Evolutionary conservation across 1,284 basidiomycete species (phyloP).

Genomic region (Rhodotorula sp.): DNA sequence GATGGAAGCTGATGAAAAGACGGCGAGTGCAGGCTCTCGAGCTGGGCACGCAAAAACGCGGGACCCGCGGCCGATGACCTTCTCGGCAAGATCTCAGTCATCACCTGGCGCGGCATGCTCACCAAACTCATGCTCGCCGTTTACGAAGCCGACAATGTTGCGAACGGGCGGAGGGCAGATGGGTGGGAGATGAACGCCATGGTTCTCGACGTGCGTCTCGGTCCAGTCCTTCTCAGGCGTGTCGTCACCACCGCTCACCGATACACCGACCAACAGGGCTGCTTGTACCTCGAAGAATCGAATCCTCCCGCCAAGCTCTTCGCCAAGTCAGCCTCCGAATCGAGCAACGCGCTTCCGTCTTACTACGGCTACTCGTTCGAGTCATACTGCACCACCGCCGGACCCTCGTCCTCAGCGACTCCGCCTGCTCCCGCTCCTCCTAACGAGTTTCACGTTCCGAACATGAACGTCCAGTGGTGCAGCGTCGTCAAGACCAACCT

Average conservation of each 20-base stretch:
- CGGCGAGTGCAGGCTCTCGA: conserved; percentile 58
- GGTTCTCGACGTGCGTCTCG: conserved; percentile 61
- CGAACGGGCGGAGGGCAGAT: conserved; percentile 67
- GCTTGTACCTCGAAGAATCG: conserved; percentile 29
- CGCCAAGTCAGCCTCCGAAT: conserved; percentile 27
- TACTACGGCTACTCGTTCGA: conserved; percentile 78
- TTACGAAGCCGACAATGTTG: conserved; percentile 53
- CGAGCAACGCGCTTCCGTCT: conserved; percentile 17
- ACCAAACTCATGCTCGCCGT: conserved; percentile 62
- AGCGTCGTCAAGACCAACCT: conserved; percentile 87
- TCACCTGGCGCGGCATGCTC: conserved; percentile 87
- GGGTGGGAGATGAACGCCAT: conserved; percentile 83
- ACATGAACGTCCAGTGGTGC: conserved; percentile 97
- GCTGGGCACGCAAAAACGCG: conserved; percentile 57
- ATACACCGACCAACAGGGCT: conserved; percentile 46
- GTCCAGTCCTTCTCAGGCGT: conserved; percentile 56
- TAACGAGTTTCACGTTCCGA: conserved; percentile 70
- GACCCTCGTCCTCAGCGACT: conserved; percentile 53
- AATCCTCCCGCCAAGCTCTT: conserved; percentile 29
- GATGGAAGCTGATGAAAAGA: too few species aligned
- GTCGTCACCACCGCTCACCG: conserved; percentile 49
- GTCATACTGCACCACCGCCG: conserved; percentile 73
- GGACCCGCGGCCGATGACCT: conserved; percentile 50
- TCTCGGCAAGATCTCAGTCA: conserved; percentile 54
- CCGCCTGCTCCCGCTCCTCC: background rate